These are phyloP conservation scores for Ogataea allantospora DNA, from an alignment of 805 yeast species.

Conservation along the genomic window DNA sequence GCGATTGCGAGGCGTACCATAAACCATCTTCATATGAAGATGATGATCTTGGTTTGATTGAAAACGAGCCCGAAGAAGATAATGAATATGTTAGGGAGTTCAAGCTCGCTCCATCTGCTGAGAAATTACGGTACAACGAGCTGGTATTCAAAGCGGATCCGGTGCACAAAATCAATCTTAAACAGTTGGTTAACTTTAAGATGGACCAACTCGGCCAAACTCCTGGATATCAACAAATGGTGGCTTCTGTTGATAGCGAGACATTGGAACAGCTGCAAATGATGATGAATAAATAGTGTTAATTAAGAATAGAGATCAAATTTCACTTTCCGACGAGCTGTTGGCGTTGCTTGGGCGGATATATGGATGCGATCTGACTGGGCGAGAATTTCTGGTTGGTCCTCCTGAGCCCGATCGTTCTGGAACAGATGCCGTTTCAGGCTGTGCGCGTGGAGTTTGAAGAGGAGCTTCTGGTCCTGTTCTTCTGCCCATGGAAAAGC, in stretches of 20 bases:
- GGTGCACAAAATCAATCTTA: conserved; percentile 52
- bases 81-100: conserved; percentile 29
- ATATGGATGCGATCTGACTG: conserved; percentile 19
- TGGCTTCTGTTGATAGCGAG: conserved; percentile 31
- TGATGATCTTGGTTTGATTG: conserved; percentile 29
- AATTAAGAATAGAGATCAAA: conserved; percentile 2
- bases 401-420: conserved; percentile 17
- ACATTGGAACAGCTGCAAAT: conserved; percentile 34
- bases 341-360: conserved; percentile 13
- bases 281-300: conserved; percentile 16
- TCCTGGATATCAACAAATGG: conserved; percentile 38
- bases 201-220: conserved; percentile 30
- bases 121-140: conserved; percentile 41
- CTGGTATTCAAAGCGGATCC: conserved; percentile 44
- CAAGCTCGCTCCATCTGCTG: conserved; percentile 36
- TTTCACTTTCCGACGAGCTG: conserved; percentile 7
- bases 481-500: conserved; percentile 28
- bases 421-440: conserved; percentile 7
- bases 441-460: conserved; percentile 1
- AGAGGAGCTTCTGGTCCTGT: conserved; percentile 23
- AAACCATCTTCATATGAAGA: conserved; percentile 39
- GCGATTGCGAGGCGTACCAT: conserved; percentile 57
- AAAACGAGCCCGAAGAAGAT: conserved; percentile 23
- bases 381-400: conserved; percentile 15
- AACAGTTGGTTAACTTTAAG: conserved; percentile 38